phyloP scores from a whole-genome alignment of 139 green algal genomes.

The Coccomyxa sp. region DNA sequence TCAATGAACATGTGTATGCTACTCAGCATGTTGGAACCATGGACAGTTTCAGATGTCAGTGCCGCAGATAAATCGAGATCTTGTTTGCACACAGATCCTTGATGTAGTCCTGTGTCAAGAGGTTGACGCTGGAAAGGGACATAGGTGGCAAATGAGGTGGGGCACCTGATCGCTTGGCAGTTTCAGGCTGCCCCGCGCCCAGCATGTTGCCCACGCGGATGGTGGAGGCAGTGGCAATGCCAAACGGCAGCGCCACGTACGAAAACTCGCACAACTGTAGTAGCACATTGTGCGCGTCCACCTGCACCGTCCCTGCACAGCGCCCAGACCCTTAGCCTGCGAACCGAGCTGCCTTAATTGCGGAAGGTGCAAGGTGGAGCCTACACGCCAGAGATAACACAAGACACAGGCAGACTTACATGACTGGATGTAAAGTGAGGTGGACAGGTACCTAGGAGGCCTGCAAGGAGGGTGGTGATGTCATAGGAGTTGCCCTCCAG shows the following conservation, averaged over 20 bases:
- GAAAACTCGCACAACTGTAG: conserved; percentile 39
- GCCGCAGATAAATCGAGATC: too few species aligned
- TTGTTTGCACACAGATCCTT: too few species aligned
- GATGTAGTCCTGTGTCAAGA: too few species aligned
- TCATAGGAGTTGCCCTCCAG: conserved; percentile 40
- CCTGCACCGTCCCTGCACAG: conserved; percentile 19
- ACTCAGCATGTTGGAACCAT: too few species aligned
- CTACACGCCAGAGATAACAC: not conserved
- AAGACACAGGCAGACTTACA: not conserved
- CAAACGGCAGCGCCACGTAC: conserved; percentile 47
- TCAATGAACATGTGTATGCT: not conserved
- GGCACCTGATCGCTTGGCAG: conserved; percentile 12
- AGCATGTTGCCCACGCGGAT: conserved; percentile 51
- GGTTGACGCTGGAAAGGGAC: too few species aligned
- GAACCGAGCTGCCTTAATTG: not conserved
- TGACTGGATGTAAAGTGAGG: not conserved
- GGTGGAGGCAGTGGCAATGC: conserved; percentile 38
- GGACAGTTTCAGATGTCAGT: too few species aligned
- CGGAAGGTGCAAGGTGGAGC: not conserved
- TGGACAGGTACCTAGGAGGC: conserved; percentile 12
- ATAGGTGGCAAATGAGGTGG: too few species aligned
- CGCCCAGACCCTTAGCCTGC: not conserved
- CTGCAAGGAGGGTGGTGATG: conserved; percentile 44
- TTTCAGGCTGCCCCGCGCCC: not conserved
- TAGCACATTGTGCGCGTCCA: conserved; percentile 19